phyloP scores from a whole-genome alignment of 345 rosid genomes.

The Anacardium occidentale region DNA sequence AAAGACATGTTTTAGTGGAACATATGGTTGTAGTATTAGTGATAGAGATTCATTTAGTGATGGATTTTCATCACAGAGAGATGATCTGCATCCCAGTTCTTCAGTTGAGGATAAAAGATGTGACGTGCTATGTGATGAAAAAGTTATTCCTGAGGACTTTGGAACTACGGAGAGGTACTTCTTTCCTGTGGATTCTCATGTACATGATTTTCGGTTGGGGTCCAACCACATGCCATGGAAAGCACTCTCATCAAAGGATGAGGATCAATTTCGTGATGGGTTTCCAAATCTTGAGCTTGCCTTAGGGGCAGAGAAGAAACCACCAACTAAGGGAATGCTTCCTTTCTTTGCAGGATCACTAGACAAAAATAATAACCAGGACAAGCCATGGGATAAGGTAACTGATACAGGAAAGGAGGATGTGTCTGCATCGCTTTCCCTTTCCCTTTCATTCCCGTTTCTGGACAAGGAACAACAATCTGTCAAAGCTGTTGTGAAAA shows the following conservation, averaged over 20 bases:
- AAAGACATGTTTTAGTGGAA: constrained; percentile 40
- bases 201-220: constrained; percentile 37
- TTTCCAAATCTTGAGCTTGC: constrained; percentile 89
- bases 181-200: constrained; percentile 63
- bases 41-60: constrained; percentile 32
- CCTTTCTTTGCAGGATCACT: constrained; percentile 52
- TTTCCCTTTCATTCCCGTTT: constrained; percentile 82
- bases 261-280: constrained; percentile 32
- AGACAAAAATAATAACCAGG: constrained; percentile 37
- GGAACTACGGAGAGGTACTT: constrained; percentile 59
- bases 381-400: constrained; percentile 32
- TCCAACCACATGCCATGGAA: constrained; percentile 39
- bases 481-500: constrained; percentile 46
- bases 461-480: constrained; percentile 42
- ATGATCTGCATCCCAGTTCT: constrained; percentile 36
- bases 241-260: constrained; percentile 26
- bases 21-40: constrained; percentile 34
- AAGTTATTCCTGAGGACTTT: constrained; percentile 38
- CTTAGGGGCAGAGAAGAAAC: constrained; percentile 65
- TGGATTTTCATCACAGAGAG: constrained; percentile 34
- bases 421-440: constrained; percentile 71
- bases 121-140: constrained; percentile 30
- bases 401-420: constrained; percentile 43
- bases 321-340: constrained; percentile 45
- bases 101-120: constrained; percentile 33